Conservation (phyloP, 805 yeast species). For the Vanderwaltozyma yarrowii region DNA sequence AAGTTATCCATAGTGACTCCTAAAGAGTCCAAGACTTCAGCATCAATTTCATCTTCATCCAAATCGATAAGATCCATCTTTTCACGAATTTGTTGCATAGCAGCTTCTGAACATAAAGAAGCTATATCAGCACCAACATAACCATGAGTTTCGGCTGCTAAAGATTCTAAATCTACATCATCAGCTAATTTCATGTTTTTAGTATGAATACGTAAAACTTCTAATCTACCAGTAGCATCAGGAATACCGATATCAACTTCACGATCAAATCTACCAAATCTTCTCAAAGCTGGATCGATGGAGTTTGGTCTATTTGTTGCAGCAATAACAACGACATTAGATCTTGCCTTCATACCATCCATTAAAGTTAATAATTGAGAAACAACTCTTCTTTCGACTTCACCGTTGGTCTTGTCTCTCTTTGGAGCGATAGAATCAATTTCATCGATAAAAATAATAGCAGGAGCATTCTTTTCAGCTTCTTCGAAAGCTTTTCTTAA, state of each 20-base stretch:
- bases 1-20: conserved; percentile 99
- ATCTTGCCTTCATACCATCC: conserved; percentile 99
- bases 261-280: conserved; percentile 86
- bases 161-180: conserved; percentile 90
- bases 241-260: conserved; percentile 92
- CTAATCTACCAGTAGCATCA: conserved; percentile 96
- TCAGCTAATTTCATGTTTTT: conserved; percentile 95
- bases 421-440: conserved; percentile 98
- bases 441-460: conserved; percentile 96
- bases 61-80: conserved; percentile 83
- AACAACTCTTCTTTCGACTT: conserved; percentile 98
- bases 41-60: conserved; percentile 65
- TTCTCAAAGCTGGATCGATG: conserved; percentile 68
- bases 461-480: conserved; percentile 97
- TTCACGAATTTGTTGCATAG: conserved; percentile 99
- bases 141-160: conserved; percentile 98
- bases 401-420: conserved; percentile 99
- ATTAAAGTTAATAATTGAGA: conserved; percentile 93
- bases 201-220: conserved; percentile 93
- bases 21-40: conserved; percentile 88
- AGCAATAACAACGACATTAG: conserved; percentile 96
- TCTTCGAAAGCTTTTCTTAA: conserved; percentile 97
- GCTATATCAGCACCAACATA: conserved; percentile 99
- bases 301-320: conserved; percentile 80
- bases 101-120: conserved; percentile 98